Conservation (phyloP, 352 stramenopile genomes). For the Phytophthora tentaculata region DNA sequence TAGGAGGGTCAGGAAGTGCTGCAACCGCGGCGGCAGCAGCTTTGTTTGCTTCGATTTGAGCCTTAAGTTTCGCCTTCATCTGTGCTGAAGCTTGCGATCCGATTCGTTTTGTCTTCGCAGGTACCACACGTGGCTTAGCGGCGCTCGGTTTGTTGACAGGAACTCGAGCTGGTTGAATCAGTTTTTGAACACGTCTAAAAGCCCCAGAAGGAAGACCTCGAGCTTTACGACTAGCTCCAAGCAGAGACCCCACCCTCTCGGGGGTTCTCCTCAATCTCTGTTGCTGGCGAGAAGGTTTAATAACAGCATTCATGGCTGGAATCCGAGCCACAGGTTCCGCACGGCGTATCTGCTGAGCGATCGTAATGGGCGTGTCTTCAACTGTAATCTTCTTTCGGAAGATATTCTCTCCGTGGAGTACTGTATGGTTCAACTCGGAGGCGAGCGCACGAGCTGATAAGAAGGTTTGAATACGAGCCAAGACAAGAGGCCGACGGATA, state of each 20-base stretch:
- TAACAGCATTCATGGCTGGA: neutral
- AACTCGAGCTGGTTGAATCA: slow-evolving; percentile 19
- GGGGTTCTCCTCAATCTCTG: slow-evolving; percentile 10
- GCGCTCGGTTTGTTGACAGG: slow-evolving; percentile 7
- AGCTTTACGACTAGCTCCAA: slow-evolving; percentile 29
- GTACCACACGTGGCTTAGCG: slow-evolving; percentile 15
- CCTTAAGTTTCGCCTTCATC: slow-evolving; percentile 24
- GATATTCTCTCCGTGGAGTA: slow-evolving; percentile 75
- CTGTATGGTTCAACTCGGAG: slow-evolving; percentile 73
- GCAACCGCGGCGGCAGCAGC: slow-evolving; percentile 32
- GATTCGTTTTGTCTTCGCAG: slow-evolving; percentile 8
- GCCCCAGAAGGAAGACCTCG: slow-evolving; percentile 12
- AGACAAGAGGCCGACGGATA: slow-evolving; percentile 59
- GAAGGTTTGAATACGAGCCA: slow-evolving; percentile 70
- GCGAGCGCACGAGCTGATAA: slow-evolving; percentile 57
- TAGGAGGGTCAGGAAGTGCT: slow-evolving; percentile 31
- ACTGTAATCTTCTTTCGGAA: slow-evolving; percentile 44
- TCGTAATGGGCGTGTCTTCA: slow-evolving; percentile 4
- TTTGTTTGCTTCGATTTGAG: slow-evolving; percentile 22
- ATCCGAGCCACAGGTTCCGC: slow-evolving; percentile 11
- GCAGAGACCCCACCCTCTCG: slow-evolving; percentile 18
- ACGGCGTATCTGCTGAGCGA: slow-evolving; percentile 16
- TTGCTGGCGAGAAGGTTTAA: slow-evolving; percentile 13
- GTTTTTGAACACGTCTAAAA: slow-evolving; percentile 23
- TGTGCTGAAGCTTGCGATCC: slow-evolving; percentile 5